Conservation (phyloP, 768 basidiomycete species). For the Pleurotus citrinopileatus region DNA sequence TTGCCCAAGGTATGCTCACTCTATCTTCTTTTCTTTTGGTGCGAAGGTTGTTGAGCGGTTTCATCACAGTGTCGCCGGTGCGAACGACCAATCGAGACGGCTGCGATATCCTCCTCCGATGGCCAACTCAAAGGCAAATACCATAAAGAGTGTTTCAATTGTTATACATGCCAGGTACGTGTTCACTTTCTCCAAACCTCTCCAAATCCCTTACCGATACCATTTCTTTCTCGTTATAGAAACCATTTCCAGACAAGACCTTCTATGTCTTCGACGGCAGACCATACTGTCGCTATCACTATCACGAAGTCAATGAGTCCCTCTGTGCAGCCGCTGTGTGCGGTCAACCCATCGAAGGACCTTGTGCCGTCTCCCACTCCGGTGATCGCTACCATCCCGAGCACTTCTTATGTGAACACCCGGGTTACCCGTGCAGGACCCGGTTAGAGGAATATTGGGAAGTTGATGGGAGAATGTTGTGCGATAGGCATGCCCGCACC, state of each 20-base stretch:
- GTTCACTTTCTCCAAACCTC: background rate
- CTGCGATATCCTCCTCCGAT: conserved; percentile 87
- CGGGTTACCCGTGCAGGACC: conserved; percentile 48
- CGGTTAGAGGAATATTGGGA: conserved; percentile 86
- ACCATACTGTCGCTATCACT: conserved; percentile 89
- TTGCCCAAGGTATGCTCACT: conserved; percentile 77
- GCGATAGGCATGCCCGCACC: conserved; percentile 70
- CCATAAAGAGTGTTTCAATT: conserved; percentile 89
- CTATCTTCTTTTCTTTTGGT: conserved; percentile 9
- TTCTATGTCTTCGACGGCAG: conserved; percentile 93
- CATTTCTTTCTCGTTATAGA: conserved; percentile 33
- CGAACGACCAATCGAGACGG: conserved; percentile 82
- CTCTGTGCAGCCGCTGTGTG: conserved; percentile 78
- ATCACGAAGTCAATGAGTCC: conserved; percentile 89
- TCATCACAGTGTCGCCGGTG: conserved; percentile 78
- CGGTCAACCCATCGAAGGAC: conserved; percentile 89
- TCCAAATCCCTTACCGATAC: conserved; percentile 5
- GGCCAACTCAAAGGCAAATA: conserved; percentile 97
- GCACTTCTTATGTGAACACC: conserved; percentile 81
- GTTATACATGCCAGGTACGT: conserved; percentile 73
- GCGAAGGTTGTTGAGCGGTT: conserved; percentile 2
- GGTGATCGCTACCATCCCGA: conserved; percentile 86
- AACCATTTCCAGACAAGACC: conserved; percentile 87
- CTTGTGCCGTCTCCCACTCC: conserved; percentile 83
- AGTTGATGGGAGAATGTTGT: conserved; percentile 80